Base-by-base conservation (phyloP, 176 grass and related monocot species). In the Elaeis guineensis region DNA sequence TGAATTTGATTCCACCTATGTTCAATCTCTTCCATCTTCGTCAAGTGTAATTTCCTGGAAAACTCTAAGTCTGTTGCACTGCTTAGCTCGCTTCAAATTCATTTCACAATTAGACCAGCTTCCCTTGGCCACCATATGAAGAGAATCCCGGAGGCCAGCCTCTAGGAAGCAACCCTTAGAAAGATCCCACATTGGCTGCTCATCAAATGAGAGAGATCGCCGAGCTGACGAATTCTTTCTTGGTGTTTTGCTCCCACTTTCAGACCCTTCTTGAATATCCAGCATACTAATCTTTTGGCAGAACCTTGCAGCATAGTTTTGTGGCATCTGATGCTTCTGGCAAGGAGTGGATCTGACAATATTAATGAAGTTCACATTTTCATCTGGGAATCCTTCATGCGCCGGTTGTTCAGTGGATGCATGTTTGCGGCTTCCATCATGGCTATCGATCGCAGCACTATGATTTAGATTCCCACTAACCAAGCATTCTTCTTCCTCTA, bases 11-110 rank as follows among this genome's bases (percentile, higher is more conserved):
- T 30, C 28, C 28, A 30, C 28, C 28, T 6, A 30, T 30, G 28
- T 30, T 23, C 62, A 69, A 16, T 60, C 29, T 30, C 60, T 83
- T 56, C 54, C 39, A 52, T 69, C 70, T 20, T 76, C 59, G 50
- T 72, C 76, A 61, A 72, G 62, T 58, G 67, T 88, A 51, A 83
- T 88, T 65, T 88, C 76, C 51, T 69, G 76, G 85, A 88, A 88
- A 62, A 83, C 72, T 55, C 30, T 58, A 25, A 82, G 54, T 3
- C 71, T 67, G 50, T 25, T 72, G 51, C 51, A 67, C 9, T 51
- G 49, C 49, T 59, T 78, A 71, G 59, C 62, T 22, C 25, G 54
- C 52, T 69, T 63, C 9, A 53, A 68, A 62, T 32, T 49, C 26
- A 55, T 39, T 16, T 14, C 54, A 35, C 58, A 57, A 66, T 76